Conservation (phyloP, 2,329 filamentous ascomycete species). For the Parascedosporium putredinis region DNA sequence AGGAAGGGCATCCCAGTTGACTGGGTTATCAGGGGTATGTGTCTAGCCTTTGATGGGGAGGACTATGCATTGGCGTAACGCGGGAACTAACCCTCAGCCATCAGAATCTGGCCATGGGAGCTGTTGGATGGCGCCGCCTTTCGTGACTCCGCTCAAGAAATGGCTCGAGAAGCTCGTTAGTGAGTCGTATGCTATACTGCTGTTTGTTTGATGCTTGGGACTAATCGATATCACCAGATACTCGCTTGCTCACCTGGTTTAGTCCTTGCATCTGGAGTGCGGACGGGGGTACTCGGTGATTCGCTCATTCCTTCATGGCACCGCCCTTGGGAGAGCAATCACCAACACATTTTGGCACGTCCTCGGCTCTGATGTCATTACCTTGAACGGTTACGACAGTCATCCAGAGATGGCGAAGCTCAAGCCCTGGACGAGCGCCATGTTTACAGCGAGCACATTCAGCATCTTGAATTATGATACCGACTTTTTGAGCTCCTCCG, state of each 20-base stretch:
- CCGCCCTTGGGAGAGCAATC: slow-evolving; percentile 42
- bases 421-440: slow-evolving; percentile 38
- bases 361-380: slow-evolving; percentile 43
- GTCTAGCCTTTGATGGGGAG: neutral
- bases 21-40: slow-evolving; percentile 34
- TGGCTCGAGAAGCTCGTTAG: slow-evolving; percentile 59
- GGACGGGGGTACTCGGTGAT: slow-evolving; percentile 47
- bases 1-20: slow-evolving; percentile 35
- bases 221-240: slow-evolving; percentile 32
- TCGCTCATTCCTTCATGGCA: slow-evolving; percentile 46
- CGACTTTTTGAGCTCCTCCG: slow-evolving; percentile 47
- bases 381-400: slow-evolving; percentile 41
- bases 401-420: slow-evolving; percentile 43
- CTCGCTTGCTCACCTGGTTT: slow-evolving; percentile 62
- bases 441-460: slow-evolving; percentile 44
- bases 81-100: neutral
- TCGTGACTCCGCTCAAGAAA: slow-evolving; percentile 54
- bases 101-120: slow-evolving; percentile 38
- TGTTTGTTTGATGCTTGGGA: no score
- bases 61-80: neutral
- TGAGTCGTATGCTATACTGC: no score
- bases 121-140: slow-evolving; percentile 40
- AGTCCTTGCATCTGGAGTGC: slow-evolving; percentile 64
- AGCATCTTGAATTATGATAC: slow-evolving; percentile 51
- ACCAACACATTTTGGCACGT: slow-evolving; percentile 48